Conservation (phyloP, 176 grass and related monocot genomes). For the Bonia amplexicaulis region DNA sequence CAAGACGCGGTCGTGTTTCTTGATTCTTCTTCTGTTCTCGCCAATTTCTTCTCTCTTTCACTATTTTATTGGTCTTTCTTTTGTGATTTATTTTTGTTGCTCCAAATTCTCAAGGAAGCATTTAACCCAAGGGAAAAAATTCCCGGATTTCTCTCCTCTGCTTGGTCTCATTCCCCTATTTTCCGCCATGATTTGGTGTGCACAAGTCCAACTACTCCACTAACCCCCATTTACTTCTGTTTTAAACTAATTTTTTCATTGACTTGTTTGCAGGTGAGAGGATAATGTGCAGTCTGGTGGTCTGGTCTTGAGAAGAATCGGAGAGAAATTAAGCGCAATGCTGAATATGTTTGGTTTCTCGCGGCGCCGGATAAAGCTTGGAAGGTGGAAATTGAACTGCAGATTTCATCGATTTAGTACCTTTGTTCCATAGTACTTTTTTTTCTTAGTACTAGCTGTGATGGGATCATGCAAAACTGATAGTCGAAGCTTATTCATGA, state of each 20-base stretch:
- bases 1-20: background rate
- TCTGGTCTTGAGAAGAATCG: background rate
- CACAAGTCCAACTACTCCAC: conserved; percentile 10
- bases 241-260: background rate
- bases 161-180: conserved; percentile 13
- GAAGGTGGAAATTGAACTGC: conserved; percentile 46
- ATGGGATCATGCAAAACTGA: background rate
- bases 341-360: conserved; percentile 93
- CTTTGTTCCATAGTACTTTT: background rate
- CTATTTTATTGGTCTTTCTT: background rate
- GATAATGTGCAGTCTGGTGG: background rate
- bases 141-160: background rate
- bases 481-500: background rate
- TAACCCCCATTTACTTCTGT: background rate
- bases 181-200: conserved; percentile 29
- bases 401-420: background rate
- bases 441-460: background rate
- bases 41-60: background rate
- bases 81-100: background rate
- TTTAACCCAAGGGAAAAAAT: background rate
- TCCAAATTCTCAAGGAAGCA: background rate
- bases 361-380: conserved; percentile 57
- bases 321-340: conserved; percentile 13
- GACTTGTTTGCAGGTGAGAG: conserved; percentile 12
- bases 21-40: background rate